A percentile compares a stretch with the other conserved stretches of the same genome.
Conservation (phyloP, 2,329 filamentous ascomycete species). For the Xylariales sp. region DNA sequence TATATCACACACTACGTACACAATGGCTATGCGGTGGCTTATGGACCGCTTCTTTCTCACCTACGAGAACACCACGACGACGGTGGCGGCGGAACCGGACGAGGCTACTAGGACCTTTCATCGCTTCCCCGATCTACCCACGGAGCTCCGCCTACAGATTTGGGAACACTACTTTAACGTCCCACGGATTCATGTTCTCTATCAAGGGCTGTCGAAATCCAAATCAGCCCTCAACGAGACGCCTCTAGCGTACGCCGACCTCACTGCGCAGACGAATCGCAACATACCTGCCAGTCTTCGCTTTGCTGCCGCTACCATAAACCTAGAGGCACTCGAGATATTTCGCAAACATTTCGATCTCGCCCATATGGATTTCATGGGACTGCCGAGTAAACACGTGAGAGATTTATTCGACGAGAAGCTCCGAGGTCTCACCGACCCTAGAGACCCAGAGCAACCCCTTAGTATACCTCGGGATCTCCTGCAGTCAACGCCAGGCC, state of each 20-base stretch:
- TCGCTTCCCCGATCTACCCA: constrained; percentile 31
- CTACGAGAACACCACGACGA: background rate
- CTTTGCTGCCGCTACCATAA: constrained; percentile 33
- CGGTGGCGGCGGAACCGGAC: background rate
- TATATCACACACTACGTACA: background rate
- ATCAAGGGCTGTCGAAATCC: constrained; percentile 20
- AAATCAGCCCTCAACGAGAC: background rate
- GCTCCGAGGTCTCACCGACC: constrained; percentile 4
- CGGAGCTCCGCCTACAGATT: constrained; percentile 36
- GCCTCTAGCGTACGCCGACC: constrained; percentile 30
- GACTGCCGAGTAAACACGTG: constrained; percentile 29
- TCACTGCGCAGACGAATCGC: constrained; percentile 33
- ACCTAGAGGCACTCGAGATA: constrained; percentile 28
- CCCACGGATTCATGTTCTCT: constrained; percentile 36
- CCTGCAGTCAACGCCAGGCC: constrained; percentile 23
- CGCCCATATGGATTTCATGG: constrained; percentile 35
- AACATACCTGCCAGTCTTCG: constrained; percentile 18
- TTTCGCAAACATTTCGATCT: constrained; percentile 33
- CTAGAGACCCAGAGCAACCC: constrained; percentile 3
- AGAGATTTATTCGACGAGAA: constrained; percentile 25
- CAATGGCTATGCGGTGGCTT: constrained; percentile 31
- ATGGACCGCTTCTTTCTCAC: constrained; percentile 11
- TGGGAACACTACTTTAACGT: constrained; percentile 38
- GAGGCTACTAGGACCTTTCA: constrained; percentile 22
- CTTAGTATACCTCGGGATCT: constrained; percentile 12